phyloP scores from a whole-genome alignment of 140 eudicot genomes.

The Erigeron philadelphicus region DNA sequence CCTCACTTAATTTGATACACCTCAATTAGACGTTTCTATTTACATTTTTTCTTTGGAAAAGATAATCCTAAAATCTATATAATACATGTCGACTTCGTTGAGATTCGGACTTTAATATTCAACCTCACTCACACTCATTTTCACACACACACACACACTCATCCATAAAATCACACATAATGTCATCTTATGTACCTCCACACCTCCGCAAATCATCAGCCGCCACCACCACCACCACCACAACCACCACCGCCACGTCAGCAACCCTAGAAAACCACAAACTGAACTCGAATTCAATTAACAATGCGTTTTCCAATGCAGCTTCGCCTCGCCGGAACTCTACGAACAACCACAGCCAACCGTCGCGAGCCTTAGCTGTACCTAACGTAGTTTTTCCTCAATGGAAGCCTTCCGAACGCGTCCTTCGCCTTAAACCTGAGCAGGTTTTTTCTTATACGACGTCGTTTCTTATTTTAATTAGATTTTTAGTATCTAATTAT shows the following conservation, averaged over 20 bases:
- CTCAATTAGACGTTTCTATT: no score
- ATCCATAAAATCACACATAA: constrained; percentile 30
- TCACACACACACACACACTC: constrained; percentile 18
- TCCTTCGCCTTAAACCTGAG: constrained; percentile 61
- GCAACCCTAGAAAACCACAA: constrained; percentile 38
- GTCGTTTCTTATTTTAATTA: neutral
- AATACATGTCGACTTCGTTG: constrained; percentile 19
- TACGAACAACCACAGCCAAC: constrained; percentile 33
- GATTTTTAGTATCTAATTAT: neutral
- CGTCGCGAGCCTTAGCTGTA: constrained; percentile 35
- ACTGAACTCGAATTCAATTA: constrained; percentile 38
- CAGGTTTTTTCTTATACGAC: constrained; percentile 44
- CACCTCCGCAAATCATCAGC: constrained; percentile 67
- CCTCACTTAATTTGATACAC: no score
- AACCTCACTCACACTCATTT: neutral
- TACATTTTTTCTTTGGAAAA: neutral
- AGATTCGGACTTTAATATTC: constrained; percentile 17
- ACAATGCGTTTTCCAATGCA: constrained; percentile 40
- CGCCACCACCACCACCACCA: constrained; percentile 30
- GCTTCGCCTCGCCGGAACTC: constrained; percentile 51
- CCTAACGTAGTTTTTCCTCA: constrained; percentile 52
- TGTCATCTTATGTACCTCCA: constrained; percentile 68
- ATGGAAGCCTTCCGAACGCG: constrained; percentile 90
- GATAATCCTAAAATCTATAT: constrained; percentile 2
- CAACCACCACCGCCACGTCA: constrained; percentile 26